phyloP scores from a whole-genome alignment of 2,329 filamentous ascomycete genomes.

The Purpureocillium takamizusanense region DNA sequence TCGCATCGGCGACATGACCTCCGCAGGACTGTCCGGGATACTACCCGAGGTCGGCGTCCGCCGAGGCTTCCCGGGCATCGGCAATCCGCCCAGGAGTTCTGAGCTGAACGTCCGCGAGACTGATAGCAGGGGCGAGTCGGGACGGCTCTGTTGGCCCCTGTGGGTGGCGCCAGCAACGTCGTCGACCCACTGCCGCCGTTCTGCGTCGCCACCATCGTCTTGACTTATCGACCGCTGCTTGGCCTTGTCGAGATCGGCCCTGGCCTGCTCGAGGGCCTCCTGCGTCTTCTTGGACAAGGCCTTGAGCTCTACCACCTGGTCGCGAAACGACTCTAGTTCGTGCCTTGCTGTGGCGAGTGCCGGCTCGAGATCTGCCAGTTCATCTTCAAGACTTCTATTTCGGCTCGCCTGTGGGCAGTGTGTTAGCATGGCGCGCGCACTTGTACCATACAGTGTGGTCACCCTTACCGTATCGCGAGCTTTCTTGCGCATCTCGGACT shows the following conservation, averaged over 20 bases:
- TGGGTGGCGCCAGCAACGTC: conserved; percentile 33
- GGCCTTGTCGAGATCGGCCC: conserved; percentile 40
- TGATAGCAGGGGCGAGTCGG: conserved; percentile 44
- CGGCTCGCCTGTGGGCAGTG: conserved; percentile 43
- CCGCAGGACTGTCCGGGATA: conserved; percentile 29
- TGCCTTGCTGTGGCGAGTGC: conserved; percentile 56
- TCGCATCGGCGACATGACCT: conserved; percentile 31
- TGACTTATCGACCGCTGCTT: conserved; percentile 19
- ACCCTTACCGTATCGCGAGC: conserved; percentile 69
- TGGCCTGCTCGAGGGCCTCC: conserved; percentile 48
- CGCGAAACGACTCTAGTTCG: conserved; percentile 51
- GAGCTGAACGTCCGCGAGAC: conserved; percentile 44
- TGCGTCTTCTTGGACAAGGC: conserved; percentile 59
- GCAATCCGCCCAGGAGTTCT: conserved; percentile 37
- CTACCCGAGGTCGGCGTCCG: conserved; percentile 36
- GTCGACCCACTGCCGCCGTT: conserved; percentile 42
- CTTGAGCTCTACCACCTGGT: conserved; percentile 52
- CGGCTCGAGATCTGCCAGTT: conserved; percentile 62
- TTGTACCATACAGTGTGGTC: not conserved
- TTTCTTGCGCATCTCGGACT: conserved; percentile 82
- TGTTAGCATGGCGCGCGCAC: not conserved
- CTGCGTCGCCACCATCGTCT: conserved; percentile 26
- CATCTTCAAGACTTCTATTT: conserved; percentile 66
- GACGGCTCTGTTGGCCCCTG: conserved; percentile 36
- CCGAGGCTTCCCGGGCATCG: conserved; percentile 25